Base-by-base conservation (phyloP, 805 yeast species). In the Yamadazyma philogaea region DNA sequence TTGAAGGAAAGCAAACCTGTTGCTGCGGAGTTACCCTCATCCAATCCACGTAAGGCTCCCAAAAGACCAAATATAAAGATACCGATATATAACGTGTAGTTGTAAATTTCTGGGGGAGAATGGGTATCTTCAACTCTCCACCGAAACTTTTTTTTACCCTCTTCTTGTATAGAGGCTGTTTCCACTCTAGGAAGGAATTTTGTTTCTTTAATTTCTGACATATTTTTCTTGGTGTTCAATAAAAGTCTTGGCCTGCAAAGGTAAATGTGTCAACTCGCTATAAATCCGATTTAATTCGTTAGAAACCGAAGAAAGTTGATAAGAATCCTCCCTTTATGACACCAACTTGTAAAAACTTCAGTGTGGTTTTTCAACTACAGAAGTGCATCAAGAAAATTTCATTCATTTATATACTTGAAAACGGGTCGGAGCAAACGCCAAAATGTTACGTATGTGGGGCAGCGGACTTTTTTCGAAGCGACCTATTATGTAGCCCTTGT, bases 41-140 rank as follows among this genome's bases (percentile, higher is more conserved):
- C 83, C 37, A 65, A 70, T 10, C 83, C 84, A 57, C 84, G 60
- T 5, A 79, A 79, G 24, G 74, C 65, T 4, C 84, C 84, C 32
- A 77, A 55, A n/a, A 78, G 55, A 34, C 83, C 84, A 57, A 78
- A 79, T 2, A 75, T 64, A 22, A 71, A 58, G 11, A 75, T 72
- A 1, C 77, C 63, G 34, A 68, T 48, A 55, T 60, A 75, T 30
- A 78, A 63, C 6, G 70, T 66, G 52, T 60, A 48, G 61, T 78
- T 77, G 48, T 66, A 77, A 21, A 75, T 70, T 46, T 75, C 75
- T 33, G 56, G 56, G 2, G 78, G 79, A 0, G 69, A 61, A 41
- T 62, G 62, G 33, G 34, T 46, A 36, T 49, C 53, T 7, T 32
- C 47, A 6, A 49, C 48, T 45, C 47, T 46, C 53, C 53, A 49